Percentiles rank a stretch among this genome's conserved stretches.
Evolutionary conservation across 345 rosid species (phyloP).

Genomic region (Combretum micranthum): DNA sequence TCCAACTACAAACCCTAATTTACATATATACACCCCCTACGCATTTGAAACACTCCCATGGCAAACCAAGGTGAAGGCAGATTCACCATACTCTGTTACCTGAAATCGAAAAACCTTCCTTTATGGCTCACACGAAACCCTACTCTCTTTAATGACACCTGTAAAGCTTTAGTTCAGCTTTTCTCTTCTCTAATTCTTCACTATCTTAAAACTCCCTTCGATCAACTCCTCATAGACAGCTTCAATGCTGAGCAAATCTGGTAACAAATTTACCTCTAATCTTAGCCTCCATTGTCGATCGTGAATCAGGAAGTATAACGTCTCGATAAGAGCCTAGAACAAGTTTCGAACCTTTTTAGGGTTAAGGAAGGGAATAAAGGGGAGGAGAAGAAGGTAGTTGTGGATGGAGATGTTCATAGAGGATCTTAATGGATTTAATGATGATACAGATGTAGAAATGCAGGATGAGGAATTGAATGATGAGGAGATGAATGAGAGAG

Average conservation of each 20-base stretch:
- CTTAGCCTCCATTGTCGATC: slow-evolving; percentile 48
- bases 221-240: slow-evolving; percentile 57
- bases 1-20: neutral
- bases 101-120: slow-evolving; percentile 64
- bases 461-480: slow-evolving; percentile 12
- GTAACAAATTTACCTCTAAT: slow-evolving; percentile 84
- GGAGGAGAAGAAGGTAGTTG: slow-evolving; percentile 4
- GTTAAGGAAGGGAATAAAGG: slow-evolving; percentile 8
- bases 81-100: slow-evolving; percentile 38
- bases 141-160: slow-evolving; percentile 38
- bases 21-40: too few relatives aligned
- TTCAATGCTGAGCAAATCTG: slow-evolving; percentile 92
- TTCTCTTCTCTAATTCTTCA: slow-evolving; percentile 48
- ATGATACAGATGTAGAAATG: slow-evolving; percentile 28
- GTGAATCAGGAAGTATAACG: slow-evolving; percentile 48
- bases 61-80: slow-evolving; percentile 29
- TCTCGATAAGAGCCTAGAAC: slow-evolving; percentile 52
- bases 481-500: slow-evolving; percentile 13
- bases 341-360: slow-evolving; percentile 27
- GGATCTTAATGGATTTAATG: slow-evolving; percentile 24
- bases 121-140: slow-evolving; percentile 56
- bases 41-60: slow-evolving; percentile 17
- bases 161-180: slow-evolving; percentile 53
- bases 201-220: slow-evolving; percentile 59
- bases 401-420: slow-evolving; percentile 28